These are phyloP conservation scores for Cryphonectria parasitica DNA, from an alignment of 2,329 filamentous ascomycete species.

Conservation along the genomic window DNA sequence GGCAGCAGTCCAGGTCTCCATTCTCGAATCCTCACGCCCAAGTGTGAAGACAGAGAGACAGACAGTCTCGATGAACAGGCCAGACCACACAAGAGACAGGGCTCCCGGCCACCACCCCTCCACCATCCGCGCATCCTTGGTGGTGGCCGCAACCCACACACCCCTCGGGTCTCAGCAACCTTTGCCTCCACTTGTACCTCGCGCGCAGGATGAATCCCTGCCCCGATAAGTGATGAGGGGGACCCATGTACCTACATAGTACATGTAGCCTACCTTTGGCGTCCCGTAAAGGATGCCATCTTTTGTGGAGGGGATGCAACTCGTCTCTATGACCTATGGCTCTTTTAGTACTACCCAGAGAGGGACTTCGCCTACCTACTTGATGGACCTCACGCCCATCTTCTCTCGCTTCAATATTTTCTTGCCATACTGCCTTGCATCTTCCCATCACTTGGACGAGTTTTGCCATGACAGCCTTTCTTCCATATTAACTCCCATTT, in stretches of 20 bases:
- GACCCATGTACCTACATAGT: constrained; percentile 27
- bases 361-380: constrained; percentile 24
- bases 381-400: constrained; percentile 18
- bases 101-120: constrained; percentile 21
- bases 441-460: constrained; percentile 35
- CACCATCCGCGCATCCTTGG: constrained; percentile 27
- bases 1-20: constrained; percentile 3
- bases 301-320: constrained; percentile 13
- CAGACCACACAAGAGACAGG: background rate
- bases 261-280: constrained; percentile 23
- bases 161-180: constrained; percentile 29
- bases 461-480: constrained; percentile 35
- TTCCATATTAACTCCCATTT: constrained; percentile 49
- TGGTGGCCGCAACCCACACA: constrained; percentile 29
- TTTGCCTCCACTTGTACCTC: constrained; percentile 28
- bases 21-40: constrained; percentile 23
- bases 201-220: constrained; percentile 21
- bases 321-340: constrained; percentile 15
- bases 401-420: constrained; percentile 38
- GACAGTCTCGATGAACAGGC: background rate
- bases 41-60: constrained; percentile 16
- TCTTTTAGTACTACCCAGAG: constrained; percentile 17
- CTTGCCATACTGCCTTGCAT: constrained; percentile 40
- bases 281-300: constrained; percentile 19
- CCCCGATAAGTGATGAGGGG: constrained; percentile 26